A percentile compares a stretch with the other conserved stretches of the same genome.
These are phyloP conservation scores for Nitzschia inconspicua DNA, from an alignment of 108 stramenopile species.

Conservation along the genomic window DNA sequence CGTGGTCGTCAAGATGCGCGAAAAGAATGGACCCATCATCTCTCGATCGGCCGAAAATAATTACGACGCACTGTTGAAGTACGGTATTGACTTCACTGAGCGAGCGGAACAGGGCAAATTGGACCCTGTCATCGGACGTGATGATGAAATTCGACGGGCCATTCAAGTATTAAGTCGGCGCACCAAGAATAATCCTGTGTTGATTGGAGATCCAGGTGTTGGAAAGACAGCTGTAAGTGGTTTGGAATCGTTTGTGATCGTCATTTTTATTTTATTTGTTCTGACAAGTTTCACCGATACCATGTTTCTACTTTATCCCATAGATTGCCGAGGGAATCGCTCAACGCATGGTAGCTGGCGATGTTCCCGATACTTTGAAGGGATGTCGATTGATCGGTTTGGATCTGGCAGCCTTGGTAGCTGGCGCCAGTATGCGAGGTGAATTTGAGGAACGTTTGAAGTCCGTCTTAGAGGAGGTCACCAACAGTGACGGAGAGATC, in stretches of 20 bases:
- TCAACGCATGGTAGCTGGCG: slow-evolving; percentile 83
- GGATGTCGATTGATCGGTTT: slow-evolving; percentile 87
- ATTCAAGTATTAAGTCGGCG: slow-evolving; percentile 95
- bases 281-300: not conserved
- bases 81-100: slow-evolving; percentile 93
- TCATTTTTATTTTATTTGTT: not conserved
- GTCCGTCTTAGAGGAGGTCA: slow-evolving; percentile 96
- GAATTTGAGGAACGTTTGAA: slow-evolving; percentile 99
- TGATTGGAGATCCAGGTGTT: slow-evolving; percentile 98
- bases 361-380: slow-evolving; percentile 82
- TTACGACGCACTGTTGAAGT: slow-evolving; percentile 95
- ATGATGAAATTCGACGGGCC: slow-evolving; percentile 95
- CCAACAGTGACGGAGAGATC: slow-evolving; percentile 90
- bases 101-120: slow-evolving; percentile 78
- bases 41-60: slow-evolving; percentile 79
- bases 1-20: slow-evolving; percentile 54
- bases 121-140: slow-evolving; percentile 98
- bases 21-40: slow-evolving; percentile 57
- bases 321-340: slow-evolving; percentile 93
- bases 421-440: slow-evolving; percentile 97
- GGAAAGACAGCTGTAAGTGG: slow-evolving; percentile 42
- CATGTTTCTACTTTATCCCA: not conserved
- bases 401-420: slow-evolving; percentile 96
- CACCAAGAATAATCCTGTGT: slow-evolving; percentile 98
- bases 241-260: slow-evolving; percentile 13